A percentile compares a stretch with the other conserved stretches of the same genome.
Evolutionary conservation across 306 rosid species (phyloP).

Genomic region (Quercus suber): DNA sequence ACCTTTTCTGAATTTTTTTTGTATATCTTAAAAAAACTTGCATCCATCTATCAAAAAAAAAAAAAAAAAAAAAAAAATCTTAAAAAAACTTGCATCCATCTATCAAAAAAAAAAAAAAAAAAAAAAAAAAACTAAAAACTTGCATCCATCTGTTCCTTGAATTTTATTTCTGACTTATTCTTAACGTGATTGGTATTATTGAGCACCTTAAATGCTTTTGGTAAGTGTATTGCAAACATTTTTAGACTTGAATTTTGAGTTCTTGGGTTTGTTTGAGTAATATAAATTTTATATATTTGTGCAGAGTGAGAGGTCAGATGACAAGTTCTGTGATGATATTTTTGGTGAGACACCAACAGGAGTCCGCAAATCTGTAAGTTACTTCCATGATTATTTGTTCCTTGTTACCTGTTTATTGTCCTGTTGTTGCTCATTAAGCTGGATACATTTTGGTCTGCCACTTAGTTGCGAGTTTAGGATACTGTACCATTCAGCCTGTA

Average conservation of each 20-base stretch:
- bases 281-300: conserved; percentile 26
- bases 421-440: neutral
- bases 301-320: conserved; percentile 89
- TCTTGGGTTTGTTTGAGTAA: neutral
- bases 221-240: neutral
- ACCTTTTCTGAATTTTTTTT: neutral
- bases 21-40: neutral
- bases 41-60: neutral
- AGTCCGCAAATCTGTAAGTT: conserved; percentile 69
- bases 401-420: neutral
- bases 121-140: neutral
- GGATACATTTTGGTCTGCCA: neutral
- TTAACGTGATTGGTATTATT: neutral
- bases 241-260: neutral
- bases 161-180: neutral
- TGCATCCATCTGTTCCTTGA: neutral
- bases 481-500: no score
- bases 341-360: conserved; percentile 99
- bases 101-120: neutral
- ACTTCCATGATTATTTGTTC: conserved; percentile 7
- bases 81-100: neutral
- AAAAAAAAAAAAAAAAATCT: neutral
- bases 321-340: conserved; percentile 79
- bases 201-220: neutral
- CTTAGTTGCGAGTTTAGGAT: neutral